These are phyloP conservation scores for Groenewaldozyma tartarivorans DNA, from an alignment of 805 yeast genomes.

Conservation along the genomic window DNA sequence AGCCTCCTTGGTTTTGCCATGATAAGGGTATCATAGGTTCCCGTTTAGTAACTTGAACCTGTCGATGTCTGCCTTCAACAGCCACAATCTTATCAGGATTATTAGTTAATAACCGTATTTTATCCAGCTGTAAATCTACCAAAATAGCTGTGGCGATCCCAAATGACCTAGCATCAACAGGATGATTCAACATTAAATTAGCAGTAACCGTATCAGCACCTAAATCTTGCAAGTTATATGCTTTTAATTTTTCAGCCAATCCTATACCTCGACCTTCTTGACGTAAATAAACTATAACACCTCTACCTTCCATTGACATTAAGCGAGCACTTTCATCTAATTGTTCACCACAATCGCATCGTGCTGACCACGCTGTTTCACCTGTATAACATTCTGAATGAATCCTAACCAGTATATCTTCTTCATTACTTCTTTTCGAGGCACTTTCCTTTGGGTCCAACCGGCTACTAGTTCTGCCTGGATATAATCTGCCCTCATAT, in stretches of 20 bases:
- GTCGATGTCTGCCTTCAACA: constrained; percentile 76
- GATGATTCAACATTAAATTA: constrained; percentile 82
- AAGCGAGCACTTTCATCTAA: constrained; percentile 94
- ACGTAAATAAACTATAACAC: constrained; percentile 89
- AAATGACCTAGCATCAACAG: constrained; percentile 95
- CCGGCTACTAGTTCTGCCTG: constrained; percentile 62
- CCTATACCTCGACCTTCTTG: constrained; percentile 99
- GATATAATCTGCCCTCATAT: constrained; percentile 78
- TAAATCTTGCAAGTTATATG: constrained; percentile 90
- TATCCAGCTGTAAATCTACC: constrained; percentile 63
- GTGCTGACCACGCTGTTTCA: constrained; percentile 97
- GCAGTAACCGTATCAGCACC: constrained; percentile 99
- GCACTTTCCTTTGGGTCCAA: constrained; percentile 8
- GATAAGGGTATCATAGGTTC: constrained; percentile 97
- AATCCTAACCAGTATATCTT: constrained; percentile 59
- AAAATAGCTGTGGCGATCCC: constrained; percentile 90
- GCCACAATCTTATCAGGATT: constrained; percentile 95
- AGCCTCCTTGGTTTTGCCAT: constrained; percentile 68
- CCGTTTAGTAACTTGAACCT: constrained; percentile 71
- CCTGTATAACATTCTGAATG: constrained; percentile 99
- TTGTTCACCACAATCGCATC: constrained; percentile 99
- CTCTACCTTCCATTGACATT: constrained; percentile 81
- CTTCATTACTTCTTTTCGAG: neutral
- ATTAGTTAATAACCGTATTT: constrained; percentile 76
- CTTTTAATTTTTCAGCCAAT: constrained; percentile 92